These are phyloP conservation scores for Vigna trinervia DNA, from an alignment of 306 rosid species.

Conservation along the genomic window DNA sequence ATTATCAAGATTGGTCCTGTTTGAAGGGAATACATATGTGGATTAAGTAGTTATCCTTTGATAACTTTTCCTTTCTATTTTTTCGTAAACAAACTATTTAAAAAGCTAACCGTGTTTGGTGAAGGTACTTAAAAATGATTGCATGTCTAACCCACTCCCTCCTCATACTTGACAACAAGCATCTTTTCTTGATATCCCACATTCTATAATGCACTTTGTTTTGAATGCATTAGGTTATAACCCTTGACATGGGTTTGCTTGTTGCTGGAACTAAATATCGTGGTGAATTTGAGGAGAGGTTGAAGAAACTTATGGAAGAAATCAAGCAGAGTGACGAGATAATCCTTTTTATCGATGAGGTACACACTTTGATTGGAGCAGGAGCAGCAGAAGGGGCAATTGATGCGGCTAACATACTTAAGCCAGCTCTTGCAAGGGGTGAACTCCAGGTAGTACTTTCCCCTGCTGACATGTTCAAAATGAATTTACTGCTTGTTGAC, in stretches of 20 bases:
- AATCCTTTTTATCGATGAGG: slow-evolving; percentile 95
- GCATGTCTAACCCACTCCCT: neutral
- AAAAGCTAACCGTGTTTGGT: neutral
- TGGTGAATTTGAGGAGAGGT: slow-evolving; percentile 99
- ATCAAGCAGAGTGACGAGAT: slow-evolving; percentile 98
- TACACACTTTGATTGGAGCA: slow-evolving; percentile 98
- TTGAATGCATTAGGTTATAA: slow-evolving; percentile 72
- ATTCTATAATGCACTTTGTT: slow-evolving; percentile 39
- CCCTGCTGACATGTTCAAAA: neutral
- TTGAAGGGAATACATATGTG: slow-evolving; percentile 4
- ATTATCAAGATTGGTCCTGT: slow-evolving; percentile 13
- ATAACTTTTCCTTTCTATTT: slow-evolving; percentile 19
- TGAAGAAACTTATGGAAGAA: slow-evolving; percentile 99
- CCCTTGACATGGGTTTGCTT: slow-evolving; percentile 97
- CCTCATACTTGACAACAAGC: too few species aligned
- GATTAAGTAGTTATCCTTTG: slow-evolving; percentile 19
- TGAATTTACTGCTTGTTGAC: slow-evolving; percentile 15
- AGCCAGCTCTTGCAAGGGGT: slow-evolving; percentile 99
- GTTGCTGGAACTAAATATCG: slow-evolving; percentile 99
- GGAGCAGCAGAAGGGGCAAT: slow-evolving; percentile 99
- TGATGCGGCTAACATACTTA: slow-evolving; percentile 96
- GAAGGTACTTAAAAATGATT: neutral
- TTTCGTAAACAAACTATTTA: neutral
- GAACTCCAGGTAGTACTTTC: slow-evolving; percentile 85
- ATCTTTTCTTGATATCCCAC: neutral